A percentile compares a stretch with the other conserved stretches of the same genome.
Evolutionary conservation across 192 early-diverging fungal genomes (phyloP).

Genomic region (Backusella macrospora): DNA sequence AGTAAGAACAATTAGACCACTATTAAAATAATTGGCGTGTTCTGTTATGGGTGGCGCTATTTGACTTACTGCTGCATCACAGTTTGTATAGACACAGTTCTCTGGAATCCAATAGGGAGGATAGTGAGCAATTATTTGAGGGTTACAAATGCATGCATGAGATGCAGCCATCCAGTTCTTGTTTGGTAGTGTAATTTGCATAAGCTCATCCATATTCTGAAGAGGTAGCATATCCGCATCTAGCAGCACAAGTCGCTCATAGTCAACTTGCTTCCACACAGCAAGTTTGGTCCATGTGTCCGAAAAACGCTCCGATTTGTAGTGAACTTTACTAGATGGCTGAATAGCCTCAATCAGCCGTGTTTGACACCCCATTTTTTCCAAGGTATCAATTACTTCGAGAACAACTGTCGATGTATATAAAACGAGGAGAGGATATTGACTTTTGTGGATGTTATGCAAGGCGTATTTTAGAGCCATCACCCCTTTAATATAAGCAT

Average conservation of each 20-base stretch:
- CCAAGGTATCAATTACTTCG: conserved; percentile 1
- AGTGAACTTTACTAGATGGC: conserved; percentile 24
- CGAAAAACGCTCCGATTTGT: conserved; percentile 28
- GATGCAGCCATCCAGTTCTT: conserved; percentile 43
- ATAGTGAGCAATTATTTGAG: conserved; percentile 39
- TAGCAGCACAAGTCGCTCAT: conserved; percentile 60
- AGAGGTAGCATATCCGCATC: conserved; percentile 73
- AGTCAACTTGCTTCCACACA: conserved; percentile 62
- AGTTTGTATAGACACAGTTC: conserved; percentile 44
- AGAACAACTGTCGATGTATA: conserved; percentile 27
- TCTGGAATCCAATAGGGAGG: conserved; percentile 45
- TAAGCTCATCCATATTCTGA: conserved; percentile 67
- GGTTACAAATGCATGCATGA: conserved; percentile 55
- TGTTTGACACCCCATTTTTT: conserved; percentile 17
- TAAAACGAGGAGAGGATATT: conserved; percentile 41
- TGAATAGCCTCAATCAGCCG: conserved; percentile 24
- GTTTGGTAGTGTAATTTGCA: conserved; percentile 43
- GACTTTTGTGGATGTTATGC: conserved; percentile 20
- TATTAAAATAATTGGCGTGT: conserved; percentile 49
- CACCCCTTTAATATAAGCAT: conserved; percentile 31
- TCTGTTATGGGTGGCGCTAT: conserved; percentile 14
- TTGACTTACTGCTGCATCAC: conserved; percentile 10
- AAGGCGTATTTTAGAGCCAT: conserved; percentile 20
- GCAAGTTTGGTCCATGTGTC: conserved; percentile 68
- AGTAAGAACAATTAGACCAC: conserved; percentile 48